Base-by-base conservation (phyloP, 1,284 basidiomycete genomes). In the Ceratorhiza oryzae-sativae region DNA sequence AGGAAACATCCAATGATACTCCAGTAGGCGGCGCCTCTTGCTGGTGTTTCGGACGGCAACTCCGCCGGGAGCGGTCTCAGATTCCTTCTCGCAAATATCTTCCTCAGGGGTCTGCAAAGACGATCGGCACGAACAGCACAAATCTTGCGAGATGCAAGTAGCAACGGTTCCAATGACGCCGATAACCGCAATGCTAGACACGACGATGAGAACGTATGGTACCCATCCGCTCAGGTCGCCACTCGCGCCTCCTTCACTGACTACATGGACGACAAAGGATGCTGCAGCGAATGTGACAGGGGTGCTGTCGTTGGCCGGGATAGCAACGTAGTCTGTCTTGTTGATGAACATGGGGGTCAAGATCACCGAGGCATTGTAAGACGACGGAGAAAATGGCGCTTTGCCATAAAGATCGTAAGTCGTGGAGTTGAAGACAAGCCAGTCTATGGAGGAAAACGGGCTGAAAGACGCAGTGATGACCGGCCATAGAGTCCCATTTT, bases 71-170 rank as follows among this genome's bases (percentile, higher is more conserved):
- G 4, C n/a, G 18, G 15, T 18, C 10, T 53, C 42, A 9, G 48
- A 18, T 10, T 65, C 18, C 10, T 39, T 42, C 39, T 53, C 62
- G 39, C 10, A 5, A 12, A 39, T 53, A 41, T 63, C 32, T n/a
- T 34, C 62, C 15, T 36, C 32, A 23, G 10, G 9, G 15, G 62
- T 25, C 1, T 20, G 18, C 53, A 18, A 34, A 3, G 48, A 20
- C 4, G 36, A 34, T 23, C 34, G 34, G 9, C 62, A 48, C 30
- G 45, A 39, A 25, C 41, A 49, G 25, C 67, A 70, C 18, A 70
- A 20, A 32, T 56, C 53, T 32, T 70, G 53, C 53, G 53, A 70
- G 55, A 39, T 48, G 34, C 67, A 70, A 34, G 67, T 70, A 6
- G 55, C 42, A n/a, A 59, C 18, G 5, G 45, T 34, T 25, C 42